These are phyloP conservation scores for Xerocomus nothofagi DNA, from an alignment of 1,284 basidiomycete species.

Conservation along the genomic window DNA sequence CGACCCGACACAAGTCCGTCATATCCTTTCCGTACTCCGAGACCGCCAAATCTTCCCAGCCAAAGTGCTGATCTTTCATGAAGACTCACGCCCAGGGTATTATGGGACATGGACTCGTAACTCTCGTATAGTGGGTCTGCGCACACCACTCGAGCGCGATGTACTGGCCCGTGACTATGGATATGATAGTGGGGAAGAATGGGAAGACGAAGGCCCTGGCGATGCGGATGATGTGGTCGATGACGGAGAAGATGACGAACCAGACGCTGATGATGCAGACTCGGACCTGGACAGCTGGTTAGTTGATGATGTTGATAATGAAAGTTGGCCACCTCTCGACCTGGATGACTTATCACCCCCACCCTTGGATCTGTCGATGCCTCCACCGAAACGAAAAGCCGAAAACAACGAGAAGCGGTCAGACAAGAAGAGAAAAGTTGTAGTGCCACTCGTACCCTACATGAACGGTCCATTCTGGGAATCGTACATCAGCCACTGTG, in stretches of 20 bases:
- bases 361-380: slow-evolving; percentile 38
- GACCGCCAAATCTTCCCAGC: slow-evolving; percentile 61
- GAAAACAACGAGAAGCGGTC: slow-evolving; percentile 46
- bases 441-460: slow-evolving; percentile 74
- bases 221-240: slow-evolving; percentile 74
- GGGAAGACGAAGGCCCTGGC: slow-evolving; percentile 75
- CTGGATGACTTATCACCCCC: slow-evolving; percentile 43
- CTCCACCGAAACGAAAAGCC: slow-evolving; percentile 54
- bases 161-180: slow-evolving; percentile 71
- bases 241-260: slow-evolving; percentile 67
- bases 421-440: slow-evolving; percentile 68
- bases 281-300: slow-evolving; percentile 78
- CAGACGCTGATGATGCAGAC: slow-evolving; percentile 56
- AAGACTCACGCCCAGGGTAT: slow-evolving; percentile 80
- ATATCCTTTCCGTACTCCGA: slow-evolving; percentile 52
- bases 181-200: slow-evolving; percentile 85
- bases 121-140: slow-evolving; percentile 67
- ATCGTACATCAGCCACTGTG: slow-evolving; percentile 54
- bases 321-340: slow-evolving; percentile 44
- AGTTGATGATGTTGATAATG: slow-evolving; percentile 75
- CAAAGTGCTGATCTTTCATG: slow-evolving; percentile 75
- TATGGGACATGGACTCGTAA: slow-evolving; percentile 84
- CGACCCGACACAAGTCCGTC: slow-evolving; percentile 61
- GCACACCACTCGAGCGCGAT: slow-evolving; percentile 75
- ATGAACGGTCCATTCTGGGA: slow-evolving; percentile 80